Base-by-base conservation (phyloP, 108 stramenopile species). In the Seminavis robusta region DNA sequence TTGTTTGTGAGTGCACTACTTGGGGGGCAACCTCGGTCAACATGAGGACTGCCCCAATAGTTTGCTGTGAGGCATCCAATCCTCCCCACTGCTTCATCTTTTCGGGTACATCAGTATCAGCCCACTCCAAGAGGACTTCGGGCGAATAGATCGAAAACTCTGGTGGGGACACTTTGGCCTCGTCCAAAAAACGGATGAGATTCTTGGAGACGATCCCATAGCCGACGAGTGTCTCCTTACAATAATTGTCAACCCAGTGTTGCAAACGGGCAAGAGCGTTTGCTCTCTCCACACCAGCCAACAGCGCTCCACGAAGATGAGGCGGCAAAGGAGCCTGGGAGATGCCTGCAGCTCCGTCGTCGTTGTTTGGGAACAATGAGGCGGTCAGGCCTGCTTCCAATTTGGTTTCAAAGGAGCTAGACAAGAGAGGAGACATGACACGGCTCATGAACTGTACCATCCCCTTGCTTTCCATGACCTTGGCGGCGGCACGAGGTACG, bases 401-500 rank as follows among this genome's bases (percentile, higher is more conserved):
- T n/a, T 48, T 24, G 6, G 47, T 26, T 24, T 27, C n/a, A n/a
- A 48, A n/a, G 27, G 24, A 15, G 25, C 25, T 15, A 5, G 47
- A 21, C 23, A 48, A 27, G 9, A 48, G 27, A n/a, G 25, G 26
- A 24, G 47, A 19, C 19, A 48, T 19, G 21, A 27, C 21, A 4
- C 24, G 23, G 21, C 26, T 48, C 21, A 48, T 24, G 9, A 27
- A 19, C 19, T 48, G 23, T 9, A 48, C 26, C 3, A 24, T 26
- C n/a, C 47, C 47, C 25, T 24, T 24, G 26, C 47, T 48, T 23
- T 48, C 47, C 47, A 48, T 48, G 21, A 15, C 15, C 47, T 27
- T 48, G 4, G 47, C 47, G 3, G 27, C 47, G n/a, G n/a, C 26
- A 5, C 47, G 47, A 4, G 47, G 47, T 15, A 48, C 47, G 3